These are phyloP conservation scores for Magnaporthiopsis incrustans DNA, from an alignment of 2,329 filamentous ascomycete species.

Conservation along the genomic window DNA sequence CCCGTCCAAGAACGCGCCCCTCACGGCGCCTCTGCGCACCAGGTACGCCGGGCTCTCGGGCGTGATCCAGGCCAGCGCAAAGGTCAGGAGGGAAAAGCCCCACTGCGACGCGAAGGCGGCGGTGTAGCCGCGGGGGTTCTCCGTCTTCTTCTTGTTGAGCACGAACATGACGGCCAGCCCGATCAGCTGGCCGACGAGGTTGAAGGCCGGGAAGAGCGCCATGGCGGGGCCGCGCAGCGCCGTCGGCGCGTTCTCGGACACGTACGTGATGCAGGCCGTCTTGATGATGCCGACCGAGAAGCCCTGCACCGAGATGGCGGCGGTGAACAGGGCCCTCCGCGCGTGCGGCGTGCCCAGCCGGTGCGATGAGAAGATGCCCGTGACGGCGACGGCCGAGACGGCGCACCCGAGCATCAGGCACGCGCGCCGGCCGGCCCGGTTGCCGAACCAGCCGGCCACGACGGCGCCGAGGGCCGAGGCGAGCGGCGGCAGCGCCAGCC, in stretches of 20 bases:
- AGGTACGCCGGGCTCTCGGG: slow-evolving; percentile 32
- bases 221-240: slow-evolving; percentile 1
- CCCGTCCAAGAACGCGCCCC: slow-evolving; percentile 22
- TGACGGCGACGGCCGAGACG: neutral
- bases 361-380: neutral
- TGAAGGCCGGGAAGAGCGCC: slow-evolving; percentile 1
- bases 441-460: neutral
- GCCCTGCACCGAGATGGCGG: neutral
- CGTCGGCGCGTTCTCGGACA: slow-evolving; percentile 2
- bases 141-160: slow-evolving; percentile 4
- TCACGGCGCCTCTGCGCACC: slow-evolving; percentile 16
- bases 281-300: slow-evolving; percentile 1
- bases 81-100: neutral
- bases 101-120: slow-evolving; percentile 1
- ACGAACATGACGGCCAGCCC: neutral
- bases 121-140: neutral
- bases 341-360: neutral
- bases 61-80: slow-evolving; percentile 27
- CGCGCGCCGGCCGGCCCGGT: neutral
- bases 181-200: neutral
- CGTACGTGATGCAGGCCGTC: neutral
- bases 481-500: neutral
- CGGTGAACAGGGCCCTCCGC: neutral
- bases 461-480: slow-evolving; percentile 1
- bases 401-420: slow-evolving; percentile 12